Conservation (phyloP, 129 eudicot genomes). For the Flaveria sonorensis region DNA sequence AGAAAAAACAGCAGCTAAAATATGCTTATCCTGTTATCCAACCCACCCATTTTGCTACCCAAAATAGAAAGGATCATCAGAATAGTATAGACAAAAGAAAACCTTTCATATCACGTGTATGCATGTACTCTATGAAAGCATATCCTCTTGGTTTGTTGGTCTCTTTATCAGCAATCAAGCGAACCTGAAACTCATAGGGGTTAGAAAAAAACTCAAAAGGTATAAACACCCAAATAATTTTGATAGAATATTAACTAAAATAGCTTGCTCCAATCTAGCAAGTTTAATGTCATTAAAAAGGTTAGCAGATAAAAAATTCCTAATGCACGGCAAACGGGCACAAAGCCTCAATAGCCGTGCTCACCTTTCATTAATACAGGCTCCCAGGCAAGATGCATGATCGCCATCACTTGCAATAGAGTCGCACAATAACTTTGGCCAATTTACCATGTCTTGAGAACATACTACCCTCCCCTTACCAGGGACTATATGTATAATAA, state of each 20-base stretch:
- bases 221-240: neutral
- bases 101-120: conserved; percentile 99
- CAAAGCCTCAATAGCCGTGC: conserved; percentile 94
- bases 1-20: neutral
- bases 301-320: conserved; percentile 44
- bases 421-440: conserved; percentile 60
- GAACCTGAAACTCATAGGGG: conserved; percentile 65
- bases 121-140: conserved; percentile 90
- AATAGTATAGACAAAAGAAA: neutral
- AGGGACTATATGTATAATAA: conserved; percentile 47
- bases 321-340: conserved; percentile 98
- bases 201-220: conserved; percentile 18
- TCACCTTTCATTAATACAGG: conserved; percentile 79
- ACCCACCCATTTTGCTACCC: neutral
- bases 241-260: conserved; percentile 11
- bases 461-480: conserved; percentile 86
- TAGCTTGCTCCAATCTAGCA: conserved; percentile 26
- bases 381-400: conserved; percentile 71
- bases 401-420: conserved; percentile 81
- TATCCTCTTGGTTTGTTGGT: conserved; percentile 89
- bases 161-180: conserved; percentile 74
- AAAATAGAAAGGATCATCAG: neutral
- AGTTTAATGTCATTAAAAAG: conserved; percentile 26
- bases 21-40: neutral
- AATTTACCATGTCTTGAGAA: conserved; percentile 51